These are phyloP conservation scores for Phytophthora podocarpi DNA, from an alignment of 352 stramenopile genomes.

Conservation along the genomic window DNA sequence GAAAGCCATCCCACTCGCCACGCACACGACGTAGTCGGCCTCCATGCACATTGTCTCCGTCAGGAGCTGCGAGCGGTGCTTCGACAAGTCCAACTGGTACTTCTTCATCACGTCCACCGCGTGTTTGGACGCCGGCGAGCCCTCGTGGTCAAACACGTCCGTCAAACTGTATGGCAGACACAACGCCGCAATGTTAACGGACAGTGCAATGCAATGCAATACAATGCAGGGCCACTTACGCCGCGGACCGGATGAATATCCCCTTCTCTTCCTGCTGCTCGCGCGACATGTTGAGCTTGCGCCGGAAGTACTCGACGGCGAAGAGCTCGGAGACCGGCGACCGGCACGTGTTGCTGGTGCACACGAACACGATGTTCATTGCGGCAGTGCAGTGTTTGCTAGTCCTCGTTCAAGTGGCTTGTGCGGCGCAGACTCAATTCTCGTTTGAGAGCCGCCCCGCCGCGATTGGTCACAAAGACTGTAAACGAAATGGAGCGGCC, in stretches of 20 bases:
- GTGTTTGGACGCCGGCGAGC: slow-evolving; percentile 67
- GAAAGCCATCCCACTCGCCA: slow-evolving; percentile 63
- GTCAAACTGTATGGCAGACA: slow-evolving; percentile 48
- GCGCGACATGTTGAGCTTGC: slow-evolving; percentile 66
- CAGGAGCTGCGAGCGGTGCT: slow-evolving; percentile 68
- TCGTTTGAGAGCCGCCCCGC: slow-evolving; percentile 24
- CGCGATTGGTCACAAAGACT: slow-evolving; percentile 24
- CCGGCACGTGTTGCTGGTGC: slow-evolving; percentile 86
- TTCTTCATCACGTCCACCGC: slow-evolving; percentile 72
- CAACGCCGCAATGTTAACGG: slow-evolving; percentile 2
- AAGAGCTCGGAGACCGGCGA: slow-evolving; percentile 81
- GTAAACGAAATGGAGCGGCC: slow-evolving; percentile 13
- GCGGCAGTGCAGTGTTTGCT: too few relatives aligned
- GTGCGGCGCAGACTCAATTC: slow-evolving; percentile 9
- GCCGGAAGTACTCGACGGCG: slow-evolving; percentile 80
- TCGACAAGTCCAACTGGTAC: slow-evolving; percentile 75
- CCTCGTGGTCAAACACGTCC: slow-evolving; percentile 70
- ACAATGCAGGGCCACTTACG: slow-evolving; percentile 44
- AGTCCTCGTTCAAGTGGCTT: not conserved
- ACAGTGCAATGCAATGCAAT: not conserved
- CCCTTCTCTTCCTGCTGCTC: slow-evolving; percentile 71
- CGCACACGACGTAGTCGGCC: slow-evolving; percentile 77
- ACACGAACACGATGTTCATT: slow-evolving; percentile 87
- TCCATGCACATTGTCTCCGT: slow-evolving; percentile 67
- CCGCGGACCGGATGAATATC: slow-evolving; percentile 71